Evolutionary conservation across 495 filamentous ascomycete genomes (phyloP).

Genomic region (Sporormia fimetaria): DNA sequence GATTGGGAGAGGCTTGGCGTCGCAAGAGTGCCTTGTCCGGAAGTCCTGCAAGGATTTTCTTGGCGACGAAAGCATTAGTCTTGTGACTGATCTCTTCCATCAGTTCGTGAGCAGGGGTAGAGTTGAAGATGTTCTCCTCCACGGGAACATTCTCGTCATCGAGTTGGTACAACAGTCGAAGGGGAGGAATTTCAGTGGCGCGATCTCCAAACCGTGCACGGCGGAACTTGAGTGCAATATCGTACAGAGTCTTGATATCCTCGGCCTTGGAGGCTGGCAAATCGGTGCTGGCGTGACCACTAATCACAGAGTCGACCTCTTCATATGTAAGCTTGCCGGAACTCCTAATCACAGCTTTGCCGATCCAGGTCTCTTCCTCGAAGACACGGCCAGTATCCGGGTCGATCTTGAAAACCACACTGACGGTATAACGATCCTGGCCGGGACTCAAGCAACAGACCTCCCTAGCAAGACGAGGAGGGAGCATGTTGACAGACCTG

Average conservation of each 20-base stretch:
- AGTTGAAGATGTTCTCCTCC: conserved; percentile 90
- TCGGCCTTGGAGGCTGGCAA: conserved; percentile 51
- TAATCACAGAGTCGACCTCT: conserved; percentile 70
- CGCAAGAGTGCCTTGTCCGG: conserved; percentile 90
- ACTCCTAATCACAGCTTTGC: conserved; percentile 88
- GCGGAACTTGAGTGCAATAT: conserved; percentile 75
- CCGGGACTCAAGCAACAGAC: conserved; percentile 78
- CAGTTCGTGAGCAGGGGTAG: conserved; percentile 76
- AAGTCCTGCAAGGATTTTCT: conserved; percentile 64
- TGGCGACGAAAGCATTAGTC: conserved; percentile 77
- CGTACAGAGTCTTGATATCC: conserved; percentile 63
- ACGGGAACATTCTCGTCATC: conserved; percentile 98
- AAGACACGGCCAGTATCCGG: conserved; percentile 61
- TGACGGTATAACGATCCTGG: conserved; percentile 81
- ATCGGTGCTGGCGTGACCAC: conserved; percentile 45
- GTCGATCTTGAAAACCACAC: conserved; percentile 82
- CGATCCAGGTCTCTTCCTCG: conserved; percentile 81
- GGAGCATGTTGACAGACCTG: conserved; percentile 81
- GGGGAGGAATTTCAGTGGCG: conserved; percentile 62
- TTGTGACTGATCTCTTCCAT: conserved; percentile 91
- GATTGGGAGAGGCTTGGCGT: conserved; percentile 72
- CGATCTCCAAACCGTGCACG: conserved; percentile 73
- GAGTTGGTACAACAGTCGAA: conserved; percentile 83
- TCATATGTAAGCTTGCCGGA: conserved; percentile 70
- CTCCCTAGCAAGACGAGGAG: conserved; percentile 69